Conservation (phyloP, 768 basidiomycete species). For the Dendrothele bispora region DNA sequence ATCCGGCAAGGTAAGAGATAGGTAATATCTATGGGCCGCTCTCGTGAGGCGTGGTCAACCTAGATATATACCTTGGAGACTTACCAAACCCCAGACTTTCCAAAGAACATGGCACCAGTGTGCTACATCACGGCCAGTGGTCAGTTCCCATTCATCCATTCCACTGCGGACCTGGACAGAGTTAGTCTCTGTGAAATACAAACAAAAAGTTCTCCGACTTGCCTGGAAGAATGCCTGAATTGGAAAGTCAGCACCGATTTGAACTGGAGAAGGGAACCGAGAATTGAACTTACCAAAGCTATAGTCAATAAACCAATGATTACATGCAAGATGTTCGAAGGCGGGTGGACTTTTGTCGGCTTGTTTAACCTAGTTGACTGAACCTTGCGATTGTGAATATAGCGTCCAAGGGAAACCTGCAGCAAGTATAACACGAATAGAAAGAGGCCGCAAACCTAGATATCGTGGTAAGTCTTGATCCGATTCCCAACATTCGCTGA, state of each 20-base stretch:
- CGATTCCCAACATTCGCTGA: background rate
- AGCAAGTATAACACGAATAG: slow-evolving; percentile 50
- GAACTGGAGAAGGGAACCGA: too few relatives aligned
- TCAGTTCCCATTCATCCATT: slow-evolving; percentile 41
- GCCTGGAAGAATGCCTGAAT: slow-evolving; percentile 50
- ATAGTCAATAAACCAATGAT: slow-evolving; percentile 50
- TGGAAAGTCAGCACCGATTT: background rate
- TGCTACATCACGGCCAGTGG: slow-evolving; percentile 33
- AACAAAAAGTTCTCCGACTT: slow-evolving; percentile 14
- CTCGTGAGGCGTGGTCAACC: background rate
- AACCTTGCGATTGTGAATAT: slow-evolving; percentile 45
- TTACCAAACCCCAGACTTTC: slow-evolving; percentile 46
- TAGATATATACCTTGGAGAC: too few relatives aligned
- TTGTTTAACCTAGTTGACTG: slow-evolving; percentile 18
- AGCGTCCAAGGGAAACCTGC: slow-evolving; percentile 53
- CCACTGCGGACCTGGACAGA: slow-evolving; percentile 39
- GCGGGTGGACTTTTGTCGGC: slow-evolving; percentile 40
- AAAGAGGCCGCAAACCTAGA: slow-evolving; percentile 51
- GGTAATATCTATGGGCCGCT: background rate
- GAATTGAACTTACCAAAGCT: slow-evolving; percentile 12
- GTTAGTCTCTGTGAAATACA: background rate
- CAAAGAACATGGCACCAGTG: slow-evolving; percentile 41
- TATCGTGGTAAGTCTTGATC: background rate
- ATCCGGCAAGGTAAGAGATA: slow-evolving; percentile 1
- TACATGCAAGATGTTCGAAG: slow-evolving; percentile 57